phyloP scores from a whole-genome alignment of 805 yeast species.

The Wickerhamiella sergipiensis region DNA sequence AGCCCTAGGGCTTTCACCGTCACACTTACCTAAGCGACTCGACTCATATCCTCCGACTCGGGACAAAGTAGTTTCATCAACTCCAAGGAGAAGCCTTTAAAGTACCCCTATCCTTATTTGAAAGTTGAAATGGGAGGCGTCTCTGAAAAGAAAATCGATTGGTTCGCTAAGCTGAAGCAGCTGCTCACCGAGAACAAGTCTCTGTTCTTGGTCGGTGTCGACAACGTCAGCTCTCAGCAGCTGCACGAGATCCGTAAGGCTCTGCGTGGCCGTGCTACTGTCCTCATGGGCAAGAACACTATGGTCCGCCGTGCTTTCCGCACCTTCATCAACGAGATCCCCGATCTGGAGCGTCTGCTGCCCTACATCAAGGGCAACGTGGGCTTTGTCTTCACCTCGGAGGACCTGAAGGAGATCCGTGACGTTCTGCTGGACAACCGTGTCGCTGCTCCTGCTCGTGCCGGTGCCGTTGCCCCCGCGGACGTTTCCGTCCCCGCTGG shows the following conservation, averaged over 20 bases:
- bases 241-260: constrained; percentile 99
- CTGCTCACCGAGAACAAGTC: constrained; percentile 95
- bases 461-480: constrained; percentile 98
- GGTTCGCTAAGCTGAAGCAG: constrained; percentile 90
- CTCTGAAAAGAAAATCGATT: constrained; percentile 94
- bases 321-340: constrained; percentile 84
- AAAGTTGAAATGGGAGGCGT: constrained; percentile 99
- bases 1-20: constrained; percentile 1
- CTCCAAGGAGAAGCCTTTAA: constrained; percentile 21
- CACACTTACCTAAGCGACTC: constrained; percentile 2
- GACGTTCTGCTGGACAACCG: constrained; percentile 78
- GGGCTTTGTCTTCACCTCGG: constrained; percentile 99
- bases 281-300: constrained; percentile 99
- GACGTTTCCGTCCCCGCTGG: constrained; percentile 98
- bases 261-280: constrained; percentile 88
- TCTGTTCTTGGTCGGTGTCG: constrained; percentile 97
- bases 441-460: constrained; percentile 99
- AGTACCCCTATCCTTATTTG: constrained; percentile 26
- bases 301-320: constrained; percentile 99
- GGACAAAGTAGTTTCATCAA: neutral
- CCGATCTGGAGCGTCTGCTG: constrained; percentile 88
- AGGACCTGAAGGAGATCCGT: constrained; percentile 83
- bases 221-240: constrained; percentile 99
- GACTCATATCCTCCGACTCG: neutral
- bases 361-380: constrained; percentile 96